phyloP scores from a whole-genome alignment of 257 asterid genomes.

The Scutellaria galericulata region DNA sequence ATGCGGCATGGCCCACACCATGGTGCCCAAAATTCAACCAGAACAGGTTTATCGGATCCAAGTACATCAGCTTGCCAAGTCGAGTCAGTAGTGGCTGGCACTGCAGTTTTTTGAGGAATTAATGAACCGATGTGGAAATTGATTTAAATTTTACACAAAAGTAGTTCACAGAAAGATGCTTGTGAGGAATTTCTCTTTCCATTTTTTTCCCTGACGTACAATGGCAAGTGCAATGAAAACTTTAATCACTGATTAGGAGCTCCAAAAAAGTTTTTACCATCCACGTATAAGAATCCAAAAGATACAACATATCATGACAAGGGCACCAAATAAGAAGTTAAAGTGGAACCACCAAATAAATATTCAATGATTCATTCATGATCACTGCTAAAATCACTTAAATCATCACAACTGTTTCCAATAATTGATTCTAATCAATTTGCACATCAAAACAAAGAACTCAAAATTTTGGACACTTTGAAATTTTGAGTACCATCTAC shows the following conservation, averaged over 20 bases:
- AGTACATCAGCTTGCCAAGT: conserved; percentile 70
- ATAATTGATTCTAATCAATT: neutral
- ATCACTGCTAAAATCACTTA: neutral
- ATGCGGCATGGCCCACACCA: conserved; percentile 99
- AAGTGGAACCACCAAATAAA: neutral
- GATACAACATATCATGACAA: neutral
- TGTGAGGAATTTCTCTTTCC: neutral
- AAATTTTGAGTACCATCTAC: no score
- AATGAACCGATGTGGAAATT: conserved; percentile 14
- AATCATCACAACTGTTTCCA: neutral
- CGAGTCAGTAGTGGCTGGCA: conserved; percentile 58
- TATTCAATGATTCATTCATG: neutral
- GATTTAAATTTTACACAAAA: neutral
- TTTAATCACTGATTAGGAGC: neutral
- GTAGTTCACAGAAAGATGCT: neutral
- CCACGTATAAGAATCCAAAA: neutral
- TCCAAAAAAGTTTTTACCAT: neutral
- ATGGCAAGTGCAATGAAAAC: neutral
- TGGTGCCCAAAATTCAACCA: conserved; percentile 98
- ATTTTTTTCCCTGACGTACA: neutral
- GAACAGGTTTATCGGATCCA: conserved; percentile 58
- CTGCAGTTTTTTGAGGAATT: conserved; percentile 51
- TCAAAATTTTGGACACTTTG: neutral
- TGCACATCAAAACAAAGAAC: neutral
- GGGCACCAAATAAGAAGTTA: neutral